Conservation (phyloP, 2,329 filamentous ascomycete genomes). For the Ophiostoma sp. region DNA sequence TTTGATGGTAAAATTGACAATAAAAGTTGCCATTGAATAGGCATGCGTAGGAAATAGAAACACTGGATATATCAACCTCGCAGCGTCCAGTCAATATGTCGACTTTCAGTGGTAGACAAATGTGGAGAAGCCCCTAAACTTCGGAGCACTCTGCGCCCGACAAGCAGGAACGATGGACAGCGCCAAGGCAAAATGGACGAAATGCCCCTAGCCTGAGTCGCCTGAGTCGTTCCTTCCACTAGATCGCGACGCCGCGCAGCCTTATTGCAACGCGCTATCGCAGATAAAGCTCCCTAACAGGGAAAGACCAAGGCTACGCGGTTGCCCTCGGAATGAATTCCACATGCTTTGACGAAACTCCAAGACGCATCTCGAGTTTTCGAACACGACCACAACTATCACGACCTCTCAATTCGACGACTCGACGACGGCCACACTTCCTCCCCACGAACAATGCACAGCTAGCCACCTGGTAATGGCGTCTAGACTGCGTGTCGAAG, state of each 20-base stretch:
- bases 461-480: neutral
- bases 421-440: neutral
- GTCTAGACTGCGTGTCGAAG: conserved; percentile 11
- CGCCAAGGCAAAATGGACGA: neutral
- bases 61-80: neutral
- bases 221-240: neutral
- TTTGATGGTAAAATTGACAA: too few relatives aligned
- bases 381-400: neutral
- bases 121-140: conserved; percentile 15
- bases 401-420: neutral
- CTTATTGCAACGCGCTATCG: conserved; percentile 7
- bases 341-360: too few relatives aligned
- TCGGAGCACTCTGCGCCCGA: neutral
- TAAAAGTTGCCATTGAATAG: neutral
- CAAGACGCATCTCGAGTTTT: neutral
- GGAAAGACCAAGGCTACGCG: conserved; percentile 7
- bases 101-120: neutral
- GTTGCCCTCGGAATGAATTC: neutral
- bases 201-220: neutral
- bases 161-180: neutral
- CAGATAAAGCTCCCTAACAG: conserved; percentile 11
- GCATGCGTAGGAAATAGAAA: neutral
- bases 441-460: neutral
- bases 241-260: conserved; percentile 3
- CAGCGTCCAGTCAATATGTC: neutral